Evolutionary conservation across 2,329 filamentous ascomycete genomes (phyloP).

Genomic region (Nigrospora osmanthi): DNA sequence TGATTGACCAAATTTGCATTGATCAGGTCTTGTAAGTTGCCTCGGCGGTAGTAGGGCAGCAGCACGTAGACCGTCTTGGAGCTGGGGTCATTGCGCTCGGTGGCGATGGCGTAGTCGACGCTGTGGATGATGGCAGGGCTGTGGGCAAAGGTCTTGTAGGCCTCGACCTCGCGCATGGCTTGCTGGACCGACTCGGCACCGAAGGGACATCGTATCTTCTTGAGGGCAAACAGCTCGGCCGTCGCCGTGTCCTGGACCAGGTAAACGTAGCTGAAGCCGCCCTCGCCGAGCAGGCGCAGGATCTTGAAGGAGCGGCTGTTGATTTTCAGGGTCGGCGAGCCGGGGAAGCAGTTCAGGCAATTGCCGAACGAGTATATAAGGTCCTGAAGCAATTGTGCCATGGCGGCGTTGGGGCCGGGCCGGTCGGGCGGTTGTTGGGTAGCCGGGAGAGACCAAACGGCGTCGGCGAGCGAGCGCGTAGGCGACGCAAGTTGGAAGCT

Average conservation of each 20-base stretch:
- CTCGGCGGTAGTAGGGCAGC: conserved; percentile 87
- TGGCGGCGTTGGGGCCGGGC: conserved; percentile 24
- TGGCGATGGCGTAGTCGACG: conserved; percentile 45
- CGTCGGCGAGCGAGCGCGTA: no score
- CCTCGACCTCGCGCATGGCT: conserved; percentile 94
- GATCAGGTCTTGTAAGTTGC: conserved; percentile 96
- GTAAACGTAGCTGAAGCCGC: conserved; percentile 98
- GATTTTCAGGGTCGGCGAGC: conserved; percentile 88
- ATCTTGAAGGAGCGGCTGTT: conserved; percentile 96
- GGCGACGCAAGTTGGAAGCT: no score
- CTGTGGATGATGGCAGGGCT: conserved; percentile 64
- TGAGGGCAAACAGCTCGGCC: conserved; percentile 83
- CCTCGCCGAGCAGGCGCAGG: conserved; percentile 86
- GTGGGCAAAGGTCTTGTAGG: conserved; percentile 82
- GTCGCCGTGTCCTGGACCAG: conserved; percentile 86
- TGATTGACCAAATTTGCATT: conserved; percentile 98
- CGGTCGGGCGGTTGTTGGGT: background rate
- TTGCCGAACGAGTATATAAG: conserved; percentile 86
- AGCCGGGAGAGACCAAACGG: no score
- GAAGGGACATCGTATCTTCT: conserved; percentile 98
- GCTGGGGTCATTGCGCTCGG: conserved; percentile 48
- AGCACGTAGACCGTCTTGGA: conserved; percentile 96
- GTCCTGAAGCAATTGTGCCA: conserved; percentile 83
- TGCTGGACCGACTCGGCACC: conserved; percentile 92
- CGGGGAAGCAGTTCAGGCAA: conserved; percentile 94